phyloP scores from a whole-genome alignment of 2,329 filamentous ascomycete genomes.

The Aspergillus ochraceoroseus region DNA sequence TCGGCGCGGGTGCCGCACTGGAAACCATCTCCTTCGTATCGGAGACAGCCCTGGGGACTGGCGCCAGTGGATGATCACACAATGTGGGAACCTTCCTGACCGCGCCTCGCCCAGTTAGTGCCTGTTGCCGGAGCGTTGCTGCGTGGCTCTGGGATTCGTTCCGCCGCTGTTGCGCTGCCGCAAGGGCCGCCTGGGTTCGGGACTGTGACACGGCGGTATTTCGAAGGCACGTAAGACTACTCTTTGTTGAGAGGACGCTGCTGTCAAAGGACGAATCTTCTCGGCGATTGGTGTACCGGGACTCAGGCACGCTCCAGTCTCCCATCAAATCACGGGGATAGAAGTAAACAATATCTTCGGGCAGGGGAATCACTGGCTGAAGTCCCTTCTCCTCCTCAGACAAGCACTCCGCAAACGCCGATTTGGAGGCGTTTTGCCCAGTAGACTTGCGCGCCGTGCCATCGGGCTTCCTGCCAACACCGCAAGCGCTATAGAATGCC shows the following conservation, averaged over 20 bases:
- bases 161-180: conserved; percentile 40
- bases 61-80: conserved; percentile 22
- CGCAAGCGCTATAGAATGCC: conserved; percentile 44
- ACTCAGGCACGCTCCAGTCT: conserved; percentile 38
- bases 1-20: conserved; percentile 17
- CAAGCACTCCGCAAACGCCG: conserved; percentile 45
- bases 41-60: conserved; percentile 16
- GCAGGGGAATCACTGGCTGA: conserved; percentile 45
- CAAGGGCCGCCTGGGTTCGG: conserved; percentile 39
- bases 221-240: conserved; percentile 26
- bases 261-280: conserved; percentile 28
- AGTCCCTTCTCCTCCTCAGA: conserved; percentile 45
- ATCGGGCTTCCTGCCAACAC: conserved; percentile 42
- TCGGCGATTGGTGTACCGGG: conserved; percentile 19
- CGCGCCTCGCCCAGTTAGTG: conserved; percentile 32
- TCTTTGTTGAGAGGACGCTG: conserved; percentile 28
- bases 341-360: conserved; percentile 44
- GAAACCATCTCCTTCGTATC: conserved; percentile 20
- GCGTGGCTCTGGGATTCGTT: conserved; percentile 45
- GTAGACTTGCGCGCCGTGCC: conserved; percentile 41
- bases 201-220: conserved; percentile 29
- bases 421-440: conserved; percentile 45
- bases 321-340: conserved; percentile 40
- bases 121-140: conserved; percentile 46
- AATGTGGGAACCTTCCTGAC: conserved; percentile 28